A percentile compares a stretch with the other conserved stretches of the same genome.
These are phyloP conservation scores for Exsudoporus frostii DNA, from an alignment of 768 basidiomycete genomes.

Conservation along the genomic window DNA sequence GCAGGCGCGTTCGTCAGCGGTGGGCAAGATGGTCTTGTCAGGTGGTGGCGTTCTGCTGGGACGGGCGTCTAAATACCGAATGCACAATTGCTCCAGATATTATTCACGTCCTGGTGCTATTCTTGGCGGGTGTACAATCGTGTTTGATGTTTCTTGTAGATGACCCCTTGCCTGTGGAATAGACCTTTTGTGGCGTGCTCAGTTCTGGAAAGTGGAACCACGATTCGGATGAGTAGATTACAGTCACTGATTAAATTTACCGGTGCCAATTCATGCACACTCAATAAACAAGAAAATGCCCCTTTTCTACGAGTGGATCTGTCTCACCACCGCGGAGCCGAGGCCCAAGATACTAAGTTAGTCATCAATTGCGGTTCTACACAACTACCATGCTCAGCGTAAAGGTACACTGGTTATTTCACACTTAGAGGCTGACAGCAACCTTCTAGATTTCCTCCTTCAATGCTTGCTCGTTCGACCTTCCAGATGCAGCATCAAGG, in stretches of 20 bases:
- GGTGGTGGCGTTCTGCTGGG: conserved; percentile 79
- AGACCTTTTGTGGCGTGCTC: neutral
- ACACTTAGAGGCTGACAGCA: no score
- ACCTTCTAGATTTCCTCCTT: no score
- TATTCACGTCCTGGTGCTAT: neutral
- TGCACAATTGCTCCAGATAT: neutral
- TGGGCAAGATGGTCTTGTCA: conserved; percentile 69
- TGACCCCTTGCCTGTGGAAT: neutral
- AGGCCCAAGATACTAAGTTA: neutral
- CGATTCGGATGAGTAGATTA: neutral
- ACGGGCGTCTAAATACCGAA: conserved; percentile 23
- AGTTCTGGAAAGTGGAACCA: neutral
- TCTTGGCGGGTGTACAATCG: neutral
- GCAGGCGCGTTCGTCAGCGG: conserved; percentile 68
- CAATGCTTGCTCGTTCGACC: no score
- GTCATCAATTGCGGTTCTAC: no score
- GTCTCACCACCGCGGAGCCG: neutral
- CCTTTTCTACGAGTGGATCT: neutral
- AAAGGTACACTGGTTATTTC: no score
- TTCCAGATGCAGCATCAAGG: no score
- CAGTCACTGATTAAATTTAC: neutral
- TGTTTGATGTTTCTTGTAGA: conserved; percentile 1
- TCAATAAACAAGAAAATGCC: neutral
- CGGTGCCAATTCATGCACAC: neutral
- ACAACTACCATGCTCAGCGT: no score